A percentile compares a stretch with the other conserved stretches of the same genome.
Evolutionary conservation across 768 basidiomycete genomes (phyloP).

Genomic region (Cubamyces lactineus): DNA sequence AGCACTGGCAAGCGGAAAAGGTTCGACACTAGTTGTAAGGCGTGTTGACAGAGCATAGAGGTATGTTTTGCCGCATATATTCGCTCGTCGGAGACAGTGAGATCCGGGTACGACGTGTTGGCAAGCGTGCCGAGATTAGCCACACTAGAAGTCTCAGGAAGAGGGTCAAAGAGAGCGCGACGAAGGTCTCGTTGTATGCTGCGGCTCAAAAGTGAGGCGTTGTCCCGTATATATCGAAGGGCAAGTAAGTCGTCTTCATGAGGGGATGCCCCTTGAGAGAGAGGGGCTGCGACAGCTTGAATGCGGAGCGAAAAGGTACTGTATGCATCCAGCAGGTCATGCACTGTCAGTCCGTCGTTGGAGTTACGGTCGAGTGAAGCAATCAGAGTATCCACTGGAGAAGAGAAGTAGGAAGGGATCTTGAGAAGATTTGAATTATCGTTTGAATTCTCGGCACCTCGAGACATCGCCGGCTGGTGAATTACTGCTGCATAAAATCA

Average conservation of each 20-base stretch:
- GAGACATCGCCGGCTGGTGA: slow-evolving; percentile 11
- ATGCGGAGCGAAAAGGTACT: slow-evolving; percentile 51
- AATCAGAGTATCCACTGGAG: slow-evolving; percentile 50
- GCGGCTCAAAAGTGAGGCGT: slow-evolving; percentile 40
- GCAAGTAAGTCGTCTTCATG: slow-evolving; percentile 22
- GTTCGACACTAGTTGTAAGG: slow-evolving; percentile 53
- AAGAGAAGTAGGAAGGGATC: slow-evolving; percentile 34
- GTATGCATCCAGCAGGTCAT: slow-evolving; percentile 68
- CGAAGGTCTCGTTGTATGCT: slow-evolving; percentile 58
- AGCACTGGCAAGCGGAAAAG: slow-evolving; percentile 53
- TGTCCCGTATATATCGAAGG: slow-evolving; percentile 36
- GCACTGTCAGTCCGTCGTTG: slow-evolving; percentile 42
- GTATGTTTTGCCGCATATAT: slow-evolving; percentile 45
- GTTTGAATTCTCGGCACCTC: neutral
- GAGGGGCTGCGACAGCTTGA: slow-evolving; percentile 24
- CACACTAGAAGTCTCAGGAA: neutral
- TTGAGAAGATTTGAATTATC: neutral
- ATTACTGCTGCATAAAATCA: slow-evolving; percentile 6
- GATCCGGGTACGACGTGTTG: too few relatives aligned
- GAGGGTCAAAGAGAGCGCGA: slow-evolving; percentile 34
- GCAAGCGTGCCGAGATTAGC: slow-evolving; percentile 10
- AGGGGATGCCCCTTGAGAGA: neutral
- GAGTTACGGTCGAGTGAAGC: slow-evolving; percentile 47
- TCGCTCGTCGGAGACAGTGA: slow-evolving; percentile 36
- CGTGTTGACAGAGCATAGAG: slow-evolving; percentile 53